A percentile compares a stretch with the other conserved stretches of the same genome.
Evolutionary conservation across 352 stramenopile genomes (phyloP).

Genomic region (Phytophthora litchii): DNA sequence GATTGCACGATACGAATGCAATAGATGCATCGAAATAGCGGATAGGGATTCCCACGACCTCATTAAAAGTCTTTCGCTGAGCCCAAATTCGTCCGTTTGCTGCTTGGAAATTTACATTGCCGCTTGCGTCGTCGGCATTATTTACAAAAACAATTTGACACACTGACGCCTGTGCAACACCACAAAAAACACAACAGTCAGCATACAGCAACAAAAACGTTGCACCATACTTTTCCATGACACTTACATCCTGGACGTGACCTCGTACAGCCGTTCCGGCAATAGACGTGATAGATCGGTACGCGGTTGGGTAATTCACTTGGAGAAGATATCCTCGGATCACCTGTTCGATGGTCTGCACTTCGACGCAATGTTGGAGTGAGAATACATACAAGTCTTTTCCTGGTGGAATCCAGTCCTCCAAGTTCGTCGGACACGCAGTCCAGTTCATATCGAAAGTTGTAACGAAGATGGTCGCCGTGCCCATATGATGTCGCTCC

Average conservation of each 20-base stretch:
- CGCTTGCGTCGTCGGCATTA: conserved; percentile 79
- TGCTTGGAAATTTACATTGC: conserved; percentile 79
- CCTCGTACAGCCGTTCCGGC: conserved; percentile 63
- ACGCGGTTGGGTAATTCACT: conserved; percentile 82
- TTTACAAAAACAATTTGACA: conserved; percentile 90
- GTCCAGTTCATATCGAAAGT: conserved; percentile 86
- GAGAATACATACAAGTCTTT: conserved; percentile 89
- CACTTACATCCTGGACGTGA: conserved; percentile 69
- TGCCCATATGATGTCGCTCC: conserved; percentile 70
- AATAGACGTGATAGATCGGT: conserved; percentile 82
- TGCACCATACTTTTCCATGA: not conserved
- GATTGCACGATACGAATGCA: conserved; percentile 84
- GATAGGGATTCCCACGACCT: conserved; percentile 81
- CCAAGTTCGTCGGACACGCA: conserved; percentile 64
- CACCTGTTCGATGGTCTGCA: conserved; percentile 66
- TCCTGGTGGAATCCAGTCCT: conserved; percentile 72
- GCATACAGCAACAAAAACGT: conserved; percentile 1
- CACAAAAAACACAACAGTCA: conserved; percentile 17
- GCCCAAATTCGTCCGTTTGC: conserved; percentile 74
- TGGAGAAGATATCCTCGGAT: conserved; percentile 76
- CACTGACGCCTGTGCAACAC: conserved; percentile 50
- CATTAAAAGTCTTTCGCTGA: conserved; percentile 75
- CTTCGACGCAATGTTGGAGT: conserved; percentile 72
- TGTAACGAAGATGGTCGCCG: conserved; percentile 78
- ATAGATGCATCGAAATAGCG: conserved; percentile 86